Evolutionary conservation across 2,329 filamentous ascomycete genomes (phyloP), one percentile per base, ranked within the genome.

Genomic region (Botrytis medusae): DNA sequence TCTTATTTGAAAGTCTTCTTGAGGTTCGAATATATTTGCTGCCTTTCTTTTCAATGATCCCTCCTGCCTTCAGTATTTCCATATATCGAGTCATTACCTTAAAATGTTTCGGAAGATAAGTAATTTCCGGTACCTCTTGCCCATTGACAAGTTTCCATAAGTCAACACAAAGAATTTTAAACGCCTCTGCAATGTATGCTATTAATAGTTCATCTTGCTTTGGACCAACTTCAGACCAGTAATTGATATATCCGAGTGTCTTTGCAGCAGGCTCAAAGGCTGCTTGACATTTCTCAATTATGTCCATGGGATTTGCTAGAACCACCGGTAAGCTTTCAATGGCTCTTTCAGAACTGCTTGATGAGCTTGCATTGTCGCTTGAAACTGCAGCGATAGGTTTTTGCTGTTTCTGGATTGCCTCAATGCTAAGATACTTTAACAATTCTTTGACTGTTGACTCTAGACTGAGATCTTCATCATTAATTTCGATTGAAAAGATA

Each of bases 141-240:
- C 80, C 80, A 2, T 72, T 29, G 2, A 10, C 5, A 0, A 80
- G 40, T 5, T 29, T 25, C 12, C n/a, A 42, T 7, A 83, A 64
- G 10, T 77, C 59, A 65, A 78, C 81, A 3, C 79, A 80, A 0
- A 83, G 73, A 0, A 72, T 44, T 10, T 51, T 20, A 60, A 82
- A 83, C 0, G 81, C 81, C 40, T 81, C 78, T 1, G 78, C 68
- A 8, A 80, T 76, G 54, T 82, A 82, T 9, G 77, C 75, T 25
- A 69, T 29, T 29, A 64, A 64, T 46, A 64, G 3, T 20, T 64
- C 62, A 46, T 46, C 62, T 64, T 64, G 62, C 20, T 64, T 64
- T 64, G 40, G 62, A 14, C n/a, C n/a, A 18, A 64, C 42, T n/a
- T 64, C 62, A 3, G 62, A 46, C 62, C 62, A 64, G 22, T 63